Conservation (phyloP, 2,329 filamentous ascomycete genomes). For the Aspergillus flavus region DNA sequence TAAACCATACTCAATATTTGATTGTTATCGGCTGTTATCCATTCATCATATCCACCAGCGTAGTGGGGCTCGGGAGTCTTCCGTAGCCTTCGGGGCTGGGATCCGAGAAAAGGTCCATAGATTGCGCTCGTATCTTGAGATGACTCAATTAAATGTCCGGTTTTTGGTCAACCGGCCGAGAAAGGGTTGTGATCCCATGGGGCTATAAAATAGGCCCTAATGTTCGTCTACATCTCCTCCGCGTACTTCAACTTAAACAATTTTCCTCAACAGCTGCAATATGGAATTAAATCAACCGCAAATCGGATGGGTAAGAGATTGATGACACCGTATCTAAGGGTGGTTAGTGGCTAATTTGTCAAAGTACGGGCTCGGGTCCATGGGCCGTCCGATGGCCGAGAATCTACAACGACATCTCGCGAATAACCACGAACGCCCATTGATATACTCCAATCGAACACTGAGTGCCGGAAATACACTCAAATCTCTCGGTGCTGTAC, state of each 20-base stretch:
- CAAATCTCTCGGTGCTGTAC: background rate
- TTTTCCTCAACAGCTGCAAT: background rate
- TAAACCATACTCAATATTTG: too few relatives aligned
- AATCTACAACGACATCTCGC: constrained; percentile 52
- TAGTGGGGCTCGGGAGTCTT: background rate
- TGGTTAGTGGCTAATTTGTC: background rate
- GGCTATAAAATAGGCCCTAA: background rate
- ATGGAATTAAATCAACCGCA: background rate
- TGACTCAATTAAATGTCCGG: background rate
- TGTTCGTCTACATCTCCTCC: background rate
- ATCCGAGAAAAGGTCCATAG: background rate
- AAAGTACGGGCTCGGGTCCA: constrained; percentile 51
- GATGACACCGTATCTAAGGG: accelerated
- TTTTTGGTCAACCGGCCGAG: background rate
- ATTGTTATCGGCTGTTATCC: too few relatives aligned
- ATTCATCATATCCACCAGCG: too few relatives aligned
- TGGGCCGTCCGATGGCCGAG: constrained; percentile 54
- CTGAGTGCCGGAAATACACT: background rate
- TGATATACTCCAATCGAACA: background rate
- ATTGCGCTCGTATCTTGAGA: background rate
- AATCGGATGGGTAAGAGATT: background rate
- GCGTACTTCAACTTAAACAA: background rate
- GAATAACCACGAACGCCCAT: background rate
- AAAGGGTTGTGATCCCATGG: background rate
- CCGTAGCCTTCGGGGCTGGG: background rate